These are phyloP conservation scores for Spathaspora gorwiae DNA, from an alignment of 805 yeast species.

Conservation along the genomic window DNA sequence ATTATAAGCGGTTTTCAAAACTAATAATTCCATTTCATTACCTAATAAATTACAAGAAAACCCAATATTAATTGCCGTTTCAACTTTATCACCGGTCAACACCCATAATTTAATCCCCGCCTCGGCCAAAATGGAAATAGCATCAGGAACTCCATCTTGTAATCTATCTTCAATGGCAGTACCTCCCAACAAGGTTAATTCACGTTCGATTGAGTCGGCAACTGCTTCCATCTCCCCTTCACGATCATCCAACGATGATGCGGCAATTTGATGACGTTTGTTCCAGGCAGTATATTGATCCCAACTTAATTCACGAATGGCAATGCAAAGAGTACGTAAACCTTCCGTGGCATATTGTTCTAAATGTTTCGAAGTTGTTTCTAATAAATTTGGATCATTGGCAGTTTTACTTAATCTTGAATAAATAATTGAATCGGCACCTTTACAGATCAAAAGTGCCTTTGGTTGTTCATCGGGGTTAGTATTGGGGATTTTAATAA, in stretches of 20 bases:
- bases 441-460: constrained; percentile 71
- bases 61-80: constrained; percentile 84
- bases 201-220: constrained; percentile 68
- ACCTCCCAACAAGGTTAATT: constrained; percentile 67
- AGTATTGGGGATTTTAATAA: constrained; percentile 63
- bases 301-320: constrained; percentile 65
- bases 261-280: constrained; percentile 56
- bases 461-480: constrained; percentile 38
- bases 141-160: constrained; percentile 84
- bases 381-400: constrained; percentile 48
- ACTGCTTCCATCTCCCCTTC: constrained; percentile 71
- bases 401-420: constrained; percentile 47
- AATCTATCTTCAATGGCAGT: constrained; percentile 84
- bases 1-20: constrained; percentile 40
- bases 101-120: constrained; percentile 88
- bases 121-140: constrained; percentile 61
- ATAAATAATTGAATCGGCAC: constrained; percentile 80
- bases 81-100: constrained; percentile 84
- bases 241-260: constrained; percentile 58
- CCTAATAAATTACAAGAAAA: constrained; percentile 76
- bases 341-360: constrained; percentile 83
- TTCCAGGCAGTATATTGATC: constrained; percentile 61
- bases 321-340: constrained; percentile 75
- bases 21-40: constrained; percentile 69
- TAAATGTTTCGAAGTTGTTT: constrained; percentile 64